Conservation (phyloP, 1,139 yeast genomes). For the Geotrichum europaeum region DNA sequence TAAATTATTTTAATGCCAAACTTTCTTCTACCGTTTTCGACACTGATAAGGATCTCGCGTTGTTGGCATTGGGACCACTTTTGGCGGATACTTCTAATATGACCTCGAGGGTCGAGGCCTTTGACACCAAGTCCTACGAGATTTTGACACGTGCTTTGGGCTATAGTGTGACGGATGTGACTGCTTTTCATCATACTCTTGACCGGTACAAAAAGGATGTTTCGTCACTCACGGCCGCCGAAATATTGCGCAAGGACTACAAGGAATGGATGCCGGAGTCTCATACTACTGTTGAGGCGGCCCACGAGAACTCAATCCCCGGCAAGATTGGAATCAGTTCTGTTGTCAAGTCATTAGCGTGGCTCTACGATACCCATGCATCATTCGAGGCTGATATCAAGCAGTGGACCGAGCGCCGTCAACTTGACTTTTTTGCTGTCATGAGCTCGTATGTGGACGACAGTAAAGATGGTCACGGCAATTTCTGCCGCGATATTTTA, state of each 20-base stretch:
- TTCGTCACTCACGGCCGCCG: conserved; percentile 50
- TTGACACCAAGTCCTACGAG: conserved; percentile 46
- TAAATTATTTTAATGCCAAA: conserved; percentile 49
- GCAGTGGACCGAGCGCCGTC: conserved; percentile 36
- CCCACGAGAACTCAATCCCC: not conserved
- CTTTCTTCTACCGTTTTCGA: conserved; percentile 18
- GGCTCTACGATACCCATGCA: conserved; percentile 43
- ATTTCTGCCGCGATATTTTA: conserved; percentile 56
- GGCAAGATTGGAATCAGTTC: conserved; percentile 67
- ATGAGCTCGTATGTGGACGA: conserved; percentile 53
- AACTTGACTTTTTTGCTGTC: conserved; percentile 50
- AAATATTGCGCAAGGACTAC: conserved; percentile 73
- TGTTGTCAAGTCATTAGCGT: conserved; percentile 56
- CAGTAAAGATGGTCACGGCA: conserved; percentile 22
- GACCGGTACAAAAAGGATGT: conserved; percentile 58
- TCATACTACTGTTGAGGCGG: conserved; percentile 27
- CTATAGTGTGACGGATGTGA: conserved; percentile 3
- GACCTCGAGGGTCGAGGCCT: conserved; percentile 50
- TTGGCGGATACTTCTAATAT: conserved; percentile 67
- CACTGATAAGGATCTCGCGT: conserved; percentile 37
- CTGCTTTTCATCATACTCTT: conserved; percentile 29
- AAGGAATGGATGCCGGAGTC: conserved; percentile 54
- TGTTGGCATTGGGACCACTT: conserved; percentile 59
- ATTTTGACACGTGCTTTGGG: conserved; percentile 30
- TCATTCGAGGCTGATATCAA: conserved; percentile 40